phyloP scores from a whole-genome alignment of 768 basidiomycete species.

The Termitomyces sp. region DNA sequence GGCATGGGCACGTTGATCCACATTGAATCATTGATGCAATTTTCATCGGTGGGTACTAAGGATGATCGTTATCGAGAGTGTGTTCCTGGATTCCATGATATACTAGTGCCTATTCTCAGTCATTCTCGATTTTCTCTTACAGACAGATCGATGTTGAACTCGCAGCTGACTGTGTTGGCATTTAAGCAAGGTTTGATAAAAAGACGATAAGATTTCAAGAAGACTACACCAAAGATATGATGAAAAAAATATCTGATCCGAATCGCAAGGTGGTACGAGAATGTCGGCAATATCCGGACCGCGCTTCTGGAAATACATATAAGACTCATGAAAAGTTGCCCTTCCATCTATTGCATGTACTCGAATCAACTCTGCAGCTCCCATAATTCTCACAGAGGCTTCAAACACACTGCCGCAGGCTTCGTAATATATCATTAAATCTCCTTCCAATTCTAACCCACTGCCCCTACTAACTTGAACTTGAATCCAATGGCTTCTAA shows the following conservation, averaged over 20 bases:
- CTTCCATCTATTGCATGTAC: slow-evolving; percentile 70
- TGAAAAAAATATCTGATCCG: background rate
- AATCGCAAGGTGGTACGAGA: background rate
- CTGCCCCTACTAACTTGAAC: background rate
- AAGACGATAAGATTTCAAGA: background rate
- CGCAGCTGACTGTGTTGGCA: background rate
- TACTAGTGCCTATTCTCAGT: background rate
- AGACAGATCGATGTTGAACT: background rate
- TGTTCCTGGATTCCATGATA: background rate
- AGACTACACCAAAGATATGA: background rate
- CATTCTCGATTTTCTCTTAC: background rate
- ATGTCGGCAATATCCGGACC: background rate
- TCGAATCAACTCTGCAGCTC: slow-evolving; percentile 88
- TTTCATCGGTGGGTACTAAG: background rate
- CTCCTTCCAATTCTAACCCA: slow-evolving; percentile 16
- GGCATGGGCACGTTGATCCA: background rate
- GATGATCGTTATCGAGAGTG: background rate
- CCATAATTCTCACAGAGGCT: slow-evolving; percentile 87
- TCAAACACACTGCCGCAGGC: slow-evolving; percentile 75
- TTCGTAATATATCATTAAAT: slow-evolving; percentile 52
- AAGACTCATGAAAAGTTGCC: background rate
- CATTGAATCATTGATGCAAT: background rate
- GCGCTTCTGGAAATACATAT: background rate
- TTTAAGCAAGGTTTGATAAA: too few species aligned
- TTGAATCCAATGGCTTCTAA: slow-evolving; percentile 33